Evolutionary conservation across 768 basidiomycete genomes (phyloP).

Genomic region (Termitomyces sp.): DNA sequence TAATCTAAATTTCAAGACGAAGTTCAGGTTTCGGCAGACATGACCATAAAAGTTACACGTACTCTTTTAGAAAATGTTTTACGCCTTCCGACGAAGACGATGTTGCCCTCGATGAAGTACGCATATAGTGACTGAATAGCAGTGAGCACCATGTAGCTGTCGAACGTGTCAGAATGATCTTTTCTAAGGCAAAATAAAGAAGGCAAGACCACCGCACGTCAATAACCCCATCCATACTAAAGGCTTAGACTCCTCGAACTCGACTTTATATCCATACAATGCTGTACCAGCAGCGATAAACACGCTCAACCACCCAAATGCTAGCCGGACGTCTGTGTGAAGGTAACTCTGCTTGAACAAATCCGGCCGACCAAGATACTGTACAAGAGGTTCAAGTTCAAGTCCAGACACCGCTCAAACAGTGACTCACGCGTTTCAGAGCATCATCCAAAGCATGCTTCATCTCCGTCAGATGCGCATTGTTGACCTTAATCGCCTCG

Average conservation of each 20-base stretch:
- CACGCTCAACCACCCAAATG: conserved; percentile 82
- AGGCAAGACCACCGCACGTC: conserved; percentile 51
- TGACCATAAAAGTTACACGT: conserved; percentile 19
- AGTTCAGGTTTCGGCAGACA: conserved; percentile 18
- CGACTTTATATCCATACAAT: conserved; percentile 79
- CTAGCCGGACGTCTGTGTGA: conserved; percentile 86
- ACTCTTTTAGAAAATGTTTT: conserved; percentile 88
- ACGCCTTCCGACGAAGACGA: conserved; percentile 84
- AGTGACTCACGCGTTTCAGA: conserved; percentile 67
- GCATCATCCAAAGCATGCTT: conserved; percentile 84
- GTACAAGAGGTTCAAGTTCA: conserved; percentile 7
- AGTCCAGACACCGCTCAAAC: background rate
- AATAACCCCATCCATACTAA: conserved; percentile 76
- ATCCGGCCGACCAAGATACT: conserved; percentile 79
- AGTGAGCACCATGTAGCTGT: conserved; percentile 74
- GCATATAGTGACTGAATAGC: conserved; percentile 71
- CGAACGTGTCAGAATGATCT: conserved; percentile 3
- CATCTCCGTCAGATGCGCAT: conserved; percentile 49
- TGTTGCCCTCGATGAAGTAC: conserved; percentile 81
- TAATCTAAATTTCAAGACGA: conserved; percentile 58
- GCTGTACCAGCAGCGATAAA: conserved; percentile 78
- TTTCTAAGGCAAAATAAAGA: conserved; percentile 4
- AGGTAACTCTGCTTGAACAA: conserved; percentile 82
- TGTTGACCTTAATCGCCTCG: conserved; percentile 59
- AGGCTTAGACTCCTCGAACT: conserved; percentile 87